A percentile compares a stretch with the other conserved stretches of the same genome.
Evolutionary conservation across 345 rosid genomes (phyloP).

Genomic region (Bruguiera parviflora): DNA sequence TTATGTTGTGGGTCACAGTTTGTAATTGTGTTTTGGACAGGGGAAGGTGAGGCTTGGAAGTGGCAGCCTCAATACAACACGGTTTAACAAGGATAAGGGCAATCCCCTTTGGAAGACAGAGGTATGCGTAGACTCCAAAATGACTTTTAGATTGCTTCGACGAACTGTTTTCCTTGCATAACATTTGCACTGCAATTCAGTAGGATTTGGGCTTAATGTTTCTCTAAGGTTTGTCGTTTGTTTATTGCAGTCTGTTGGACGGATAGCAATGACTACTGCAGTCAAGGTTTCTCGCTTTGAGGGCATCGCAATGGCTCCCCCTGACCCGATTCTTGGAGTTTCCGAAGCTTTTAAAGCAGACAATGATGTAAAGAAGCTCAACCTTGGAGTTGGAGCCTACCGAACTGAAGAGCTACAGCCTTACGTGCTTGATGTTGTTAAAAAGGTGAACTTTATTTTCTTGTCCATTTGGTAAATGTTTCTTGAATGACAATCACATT

Average conservation of each 20-base stretch:
- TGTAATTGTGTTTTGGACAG: conserved; percentile 28
- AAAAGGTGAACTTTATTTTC: conserved; percentile 52
- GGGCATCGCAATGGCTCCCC: conserved; percentile 88
- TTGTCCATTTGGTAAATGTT: conserved; percentile 8
- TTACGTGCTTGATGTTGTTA: conserved; percentile 90
- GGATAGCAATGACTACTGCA: conserved; percentile 61
- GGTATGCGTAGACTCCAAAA: conserved; percentile 28
- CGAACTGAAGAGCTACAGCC: conserved; percentile 93
- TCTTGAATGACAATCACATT: neutral
- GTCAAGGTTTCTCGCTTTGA: conserved; percentile 78
- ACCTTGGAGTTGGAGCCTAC: conserved; percentile 98
- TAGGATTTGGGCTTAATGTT: neutral
- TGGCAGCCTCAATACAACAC: conserved; percentile 23
- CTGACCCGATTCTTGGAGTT: conserved; percentile 97
- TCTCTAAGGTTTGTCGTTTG: conserved; percentile 5
- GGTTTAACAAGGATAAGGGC: conserved; percentile 29
- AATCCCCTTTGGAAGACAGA: conserved; percentile 43
- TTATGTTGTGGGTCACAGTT: conserved; percentile 1
- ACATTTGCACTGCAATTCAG: neutral
- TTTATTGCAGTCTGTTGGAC: conserved; percentile 53
- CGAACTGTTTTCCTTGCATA: neutral
- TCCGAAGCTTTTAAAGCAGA: conserved; percentile 93
- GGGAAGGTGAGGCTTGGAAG: conserved; percentile 59
- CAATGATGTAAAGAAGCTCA: conserved; percentile 72
- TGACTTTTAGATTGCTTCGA: neutral